Percentiles rank a stretch among this genome's conserved stretches.
These are phyloP conservation scores for Aspergillus fischeri DNA, from an alignment of 2,329 filamentous ascomycete species.

Conservation along the genomic window DNA sequence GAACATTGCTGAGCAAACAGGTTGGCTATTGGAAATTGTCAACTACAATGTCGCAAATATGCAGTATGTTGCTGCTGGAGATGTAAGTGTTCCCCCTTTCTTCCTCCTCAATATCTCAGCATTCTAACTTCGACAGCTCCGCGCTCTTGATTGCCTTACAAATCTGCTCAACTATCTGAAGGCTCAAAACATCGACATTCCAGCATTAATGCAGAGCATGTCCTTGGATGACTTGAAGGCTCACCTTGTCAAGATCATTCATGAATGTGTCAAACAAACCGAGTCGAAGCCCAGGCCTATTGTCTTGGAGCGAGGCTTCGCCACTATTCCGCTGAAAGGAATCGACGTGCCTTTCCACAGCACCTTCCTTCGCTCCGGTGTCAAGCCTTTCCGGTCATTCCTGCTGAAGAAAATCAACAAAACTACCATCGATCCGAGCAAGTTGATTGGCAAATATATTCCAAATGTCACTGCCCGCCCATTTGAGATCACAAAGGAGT, in stretches of 20 bases:
- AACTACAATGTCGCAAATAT: conserved; percentile 78
- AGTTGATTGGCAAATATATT: conserved; percentile 97
- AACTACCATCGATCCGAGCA: conserved; percentile 94
- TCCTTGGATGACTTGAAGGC: conserved; percentile 87
- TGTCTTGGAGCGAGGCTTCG: conserved; percentile 89
- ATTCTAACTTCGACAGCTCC: conserved; percentile 41
- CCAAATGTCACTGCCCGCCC: conserved; percentile 96
- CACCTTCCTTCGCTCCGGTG: conserved; percentile 93
- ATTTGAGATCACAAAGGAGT: conserved; percentile 94
- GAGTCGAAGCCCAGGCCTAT: conserved; percentile 83
- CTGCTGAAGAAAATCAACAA: conserved; percentile 99
- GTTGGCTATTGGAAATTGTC: conserved; percentile 97
- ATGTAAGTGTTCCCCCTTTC: conserved; percentile 43
- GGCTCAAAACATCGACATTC: conserved; percentile 94
- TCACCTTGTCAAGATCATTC: conserved; percentile 86
- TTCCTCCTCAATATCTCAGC: neutral
- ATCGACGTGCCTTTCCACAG: conserved; percentile 99
- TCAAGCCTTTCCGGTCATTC: conserved; percentile 98
- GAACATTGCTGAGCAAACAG: conserved; percentile 89
- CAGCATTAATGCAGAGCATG: conserved; percentile 80
- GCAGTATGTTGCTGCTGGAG: conserved; percentile 66
- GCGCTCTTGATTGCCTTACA: conserved; percentile 62
- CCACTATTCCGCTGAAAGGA: conserved; percentile 91
- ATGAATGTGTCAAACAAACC: conserved; percentile 79
- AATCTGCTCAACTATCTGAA: conserved; percentile 94